Evolutionary conservation across 306 rosid genomes (phyloP).

Genomic region (Hippophae rhamnoides): DNA sequence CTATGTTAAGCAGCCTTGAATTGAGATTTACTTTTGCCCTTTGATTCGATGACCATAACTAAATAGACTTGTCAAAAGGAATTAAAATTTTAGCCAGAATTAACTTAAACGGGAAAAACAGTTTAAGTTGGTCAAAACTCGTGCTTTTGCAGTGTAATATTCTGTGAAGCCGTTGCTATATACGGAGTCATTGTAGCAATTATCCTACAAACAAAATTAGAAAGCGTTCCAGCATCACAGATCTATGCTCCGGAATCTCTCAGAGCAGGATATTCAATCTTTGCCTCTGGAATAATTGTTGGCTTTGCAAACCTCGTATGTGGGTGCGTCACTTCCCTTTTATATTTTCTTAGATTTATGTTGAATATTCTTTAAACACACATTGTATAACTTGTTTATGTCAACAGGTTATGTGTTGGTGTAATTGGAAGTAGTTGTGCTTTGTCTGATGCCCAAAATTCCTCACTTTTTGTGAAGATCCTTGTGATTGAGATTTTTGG

Average conservation of each 20-base stretch:
- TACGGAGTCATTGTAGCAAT: constrained; percentile 98
- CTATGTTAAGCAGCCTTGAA: background rate
- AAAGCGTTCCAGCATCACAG: constrained; percentile 53
- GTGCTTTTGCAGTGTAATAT: constrained; percentile 64
- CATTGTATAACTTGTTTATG: constrained; percentile 7
- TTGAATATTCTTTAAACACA: background rate
- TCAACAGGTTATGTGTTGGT: constrained; percentile 70
- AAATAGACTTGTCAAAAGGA: background rate
- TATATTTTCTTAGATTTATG: background rate
- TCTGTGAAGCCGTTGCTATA: constrained; percentile 98
- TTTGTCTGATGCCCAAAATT: constrained; percentile 95
- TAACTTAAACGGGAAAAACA: background rate
- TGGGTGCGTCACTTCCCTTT: constrained; percentile 38
- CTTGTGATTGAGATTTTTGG: constrained; percentile 96
- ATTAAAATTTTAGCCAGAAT: background rate
- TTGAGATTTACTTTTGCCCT: background rate
- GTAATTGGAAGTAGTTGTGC: constrained; percentile 64
- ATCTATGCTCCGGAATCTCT: constrained; percentile 70
- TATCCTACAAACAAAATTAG: constrained; percentile 93
- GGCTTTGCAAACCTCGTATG: constrained; percentile 95
- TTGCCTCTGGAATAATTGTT: constrained; percentile 90
- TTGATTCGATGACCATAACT: background rate
- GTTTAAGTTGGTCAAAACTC: constrained; percentile 18
- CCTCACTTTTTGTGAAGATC: constrained; percentile 90
- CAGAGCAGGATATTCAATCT: constrained; percentile 96